Evolutionary conservation across 139 green algal species (phyloP).

Genomic region (Haematococcus lacustris): DNA sequence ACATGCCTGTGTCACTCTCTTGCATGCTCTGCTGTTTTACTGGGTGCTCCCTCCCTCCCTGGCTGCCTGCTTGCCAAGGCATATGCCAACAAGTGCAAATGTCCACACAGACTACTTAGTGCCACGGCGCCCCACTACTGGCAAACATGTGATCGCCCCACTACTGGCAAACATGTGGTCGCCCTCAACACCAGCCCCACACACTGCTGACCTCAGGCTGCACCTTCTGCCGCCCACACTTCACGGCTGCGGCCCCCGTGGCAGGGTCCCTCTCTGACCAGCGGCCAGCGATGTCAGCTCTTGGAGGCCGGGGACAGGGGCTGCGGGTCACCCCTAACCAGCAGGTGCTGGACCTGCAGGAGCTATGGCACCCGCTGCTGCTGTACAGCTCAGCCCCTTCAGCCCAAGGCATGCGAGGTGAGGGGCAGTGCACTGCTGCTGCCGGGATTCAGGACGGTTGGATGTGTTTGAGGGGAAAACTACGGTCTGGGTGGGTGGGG

Average conservation of each 20-base stretch:
- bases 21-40: too few relatives aligned
- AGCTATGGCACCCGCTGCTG: conserved; percentile 56
- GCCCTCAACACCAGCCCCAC: background rate
- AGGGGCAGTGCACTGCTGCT: too few relatives aligned
- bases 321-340: background rate
- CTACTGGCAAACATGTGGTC: too few relatives aligned
- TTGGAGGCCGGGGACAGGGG: conserved; percentile 4
- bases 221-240: conserved; percentile 44
- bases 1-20: too few relatives aligned
- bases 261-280: too few relatives aligned
- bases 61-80: background rate
- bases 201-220: conserved; percentile 15
- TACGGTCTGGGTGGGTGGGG: too few relatives aligned
- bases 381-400: conserved; percentile 8
- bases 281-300: background rate
- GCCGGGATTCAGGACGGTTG: too few relatives aligned
- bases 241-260: conserved; percentile 22
- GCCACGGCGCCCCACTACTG: too few relatives aligned
- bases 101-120: background rate
- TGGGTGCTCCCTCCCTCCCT: too few relatives aligned
- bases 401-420: background rate
- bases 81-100: background rate
- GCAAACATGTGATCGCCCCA: background rate
- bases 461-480: too few relatives aligned
- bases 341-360: conserved; percentile 30